Base-by-base conservation (phyloP, 2,329 filamentous ascomycete species). In the Xylaria digitata region DNA sequence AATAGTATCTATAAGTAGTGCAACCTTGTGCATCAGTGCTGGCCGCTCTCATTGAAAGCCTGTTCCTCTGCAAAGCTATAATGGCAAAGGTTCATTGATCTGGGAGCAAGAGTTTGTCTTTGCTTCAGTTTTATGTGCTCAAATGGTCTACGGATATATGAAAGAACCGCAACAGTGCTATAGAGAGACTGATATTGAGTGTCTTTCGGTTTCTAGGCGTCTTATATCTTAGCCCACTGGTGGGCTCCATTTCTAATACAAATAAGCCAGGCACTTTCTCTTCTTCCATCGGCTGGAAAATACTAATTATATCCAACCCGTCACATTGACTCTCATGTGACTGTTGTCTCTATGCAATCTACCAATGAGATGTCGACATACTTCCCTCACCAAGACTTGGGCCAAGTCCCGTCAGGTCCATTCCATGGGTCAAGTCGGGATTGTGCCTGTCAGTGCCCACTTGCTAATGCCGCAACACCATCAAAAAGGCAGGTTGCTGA, bases 401-500 rank as follows among this genome's bases (percentile, higher is more conserved):
- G 32, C 34, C 66, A 63, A 50, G 55, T 49, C 34, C 54, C 54
- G 6, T 17, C 63, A 52, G 43, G 40, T 57, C 49, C 57, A 30
- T 58, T 49, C 32, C 56, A 60, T 42, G 55, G 42, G 17, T 55
- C 6, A 26, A 52, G 26, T 30, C 46, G 50, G 17, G 37, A 40
- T 45, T 32, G 63, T 32, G 23, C 15, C 11, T 48, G 48, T 55
- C 64, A 50, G 37, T 34, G 23, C 37, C 59, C 40, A 32, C 40
- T 30, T 30, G 19, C 58, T 1, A 63, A 58, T 48, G 19, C 59
- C 21, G 13, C 53, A 21, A 61, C 67, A 23, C 71, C 75, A 42
- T 70, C 70, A 3, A 81, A 79, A 70, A 67, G 74, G 59, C 49
- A 55, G 13, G 40, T 71, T n/a, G 61, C 32, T 17, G 61, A 65